Evolutionary conservation across 257 asterid species (phyloP), one percentile per base, ranked within the genome.

Genomic region (Thymus mandschuricus): DNA sequence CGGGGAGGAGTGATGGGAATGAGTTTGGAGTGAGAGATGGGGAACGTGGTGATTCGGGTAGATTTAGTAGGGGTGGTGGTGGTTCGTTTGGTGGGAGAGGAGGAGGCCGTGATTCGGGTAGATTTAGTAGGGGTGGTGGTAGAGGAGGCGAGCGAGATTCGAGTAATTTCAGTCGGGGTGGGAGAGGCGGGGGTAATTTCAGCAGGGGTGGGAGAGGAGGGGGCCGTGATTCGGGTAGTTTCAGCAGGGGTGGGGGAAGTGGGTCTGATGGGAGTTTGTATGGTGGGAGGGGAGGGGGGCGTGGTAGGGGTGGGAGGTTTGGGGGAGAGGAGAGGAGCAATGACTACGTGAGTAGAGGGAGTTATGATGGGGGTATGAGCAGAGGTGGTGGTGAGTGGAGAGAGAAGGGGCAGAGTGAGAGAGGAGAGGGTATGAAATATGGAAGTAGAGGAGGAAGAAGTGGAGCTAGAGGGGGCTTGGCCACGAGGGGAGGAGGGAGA

Each of bases 241-340:
- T 79, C 3, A 69, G 81, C 71, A 76, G 85, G 71, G 83, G 82
- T 46, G 89, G 84, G 60, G 57, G 57, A 6, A 28, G 62, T 46
- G 79, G 38, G 34, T 76, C 68, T 48, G 30, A 45, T 41, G 76
- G 76, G 40, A 34, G 78, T 72, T 67, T 44, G 45, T 52, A 10
- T 27, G 62, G 77, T 43, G 82, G 90, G 81, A 80, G 85, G 62
- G 83, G 82, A 31, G 75, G 70, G 8, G 85, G 84, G 1, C 72
- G 81, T 29, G 87, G 52, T n/a, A 33, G 72, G 45, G 57, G 58
- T 49, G 89, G 84, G 66, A 82, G 49, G 77, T 75, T 67, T 68
- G 83, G 75, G 75, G 66, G 83, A 12, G 70, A 73, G 57, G 80
- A 74, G 57, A 52, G 69, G 64, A 50, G 73, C 5, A 54, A 50